Base-by-base conservation (phyloP, 441 rosid genomes). In the Biscutella laevigata region DNA sequence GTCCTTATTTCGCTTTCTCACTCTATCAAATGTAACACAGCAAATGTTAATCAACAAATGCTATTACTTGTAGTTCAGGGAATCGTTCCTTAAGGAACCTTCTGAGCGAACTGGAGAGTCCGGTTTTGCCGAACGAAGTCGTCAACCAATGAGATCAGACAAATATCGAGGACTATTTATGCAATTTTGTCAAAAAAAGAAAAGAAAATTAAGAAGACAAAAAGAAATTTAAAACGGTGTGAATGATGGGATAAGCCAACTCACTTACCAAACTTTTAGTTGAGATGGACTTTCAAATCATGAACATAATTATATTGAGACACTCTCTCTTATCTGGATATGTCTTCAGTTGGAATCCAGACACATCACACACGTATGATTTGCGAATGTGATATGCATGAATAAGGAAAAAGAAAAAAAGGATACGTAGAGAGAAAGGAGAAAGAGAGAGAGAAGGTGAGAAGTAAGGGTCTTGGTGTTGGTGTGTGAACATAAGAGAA, bases 401-500 rank as follows among this genome's bases (percentile, higher is more conserved):
- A 19, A 30, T 5, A 30, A 41, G 5, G 8, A 14, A 20, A 13
- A 19, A n/a, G n/a, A 47, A 22, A 36, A 42, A 16, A 37, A 6
- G 9, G 40, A 11, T 0, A 42, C 15, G 17, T 45, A 44, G 25
- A 44, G 52, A 50, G 59, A 56, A 47, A 9, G 7, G 55, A 51
- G 40, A 46, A 53, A 39, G 47, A 59, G 40, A 46, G 53, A 39
- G 47, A 59, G 57, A 53, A 39, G 71, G 66, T 67, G 66, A 53
- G 66, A 60, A 67, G 71, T 59, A 47, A 53, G 16, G 57, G 24
- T 67, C 71, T 17, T 60, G 26, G 34, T 53, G 61, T 67, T 59
- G 71, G 71, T 67, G 71, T 59, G 61, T 59, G 57, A 46, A 66
- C 45, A 59, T 50, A 54, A 65, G 15, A 59, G 47, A 47, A 33